phyloP scores from a whole-genome alignment of 1,284 basidiomycete species.

The Tausonia pullulans region DNA sequence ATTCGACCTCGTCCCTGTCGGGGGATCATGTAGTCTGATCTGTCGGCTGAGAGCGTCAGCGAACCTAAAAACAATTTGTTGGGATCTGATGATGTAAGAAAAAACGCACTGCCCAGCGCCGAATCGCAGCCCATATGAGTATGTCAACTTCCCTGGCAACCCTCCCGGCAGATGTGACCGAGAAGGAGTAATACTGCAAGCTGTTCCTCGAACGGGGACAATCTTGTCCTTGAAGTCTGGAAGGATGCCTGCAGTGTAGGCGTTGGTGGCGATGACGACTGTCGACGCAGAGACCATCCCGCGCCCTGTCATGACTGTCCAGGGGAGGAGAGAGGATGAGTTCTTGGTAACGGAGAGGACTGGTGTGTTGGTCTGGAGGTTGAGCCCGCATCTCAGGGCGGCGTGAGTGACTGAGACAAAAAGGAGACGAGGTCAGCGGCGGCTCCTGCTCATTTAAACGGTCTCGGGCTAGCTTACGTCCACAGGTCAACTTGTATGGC shows the following conservation, averaged over 20 bases:
- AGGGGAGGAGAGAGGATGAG: neutral
- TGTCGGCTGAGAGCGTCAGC: too few relatives aligned
- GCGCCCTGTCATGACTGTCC: neutral
- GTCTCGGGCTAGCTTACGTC: slow-evolving; percentile 17
- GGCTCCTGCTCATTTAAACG: neutral
- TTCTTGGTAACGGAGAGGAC: neutral
- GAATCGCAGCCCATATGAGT: slow-evolving; percentile 23
- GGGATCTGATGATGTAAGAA: too few relatives aligned
- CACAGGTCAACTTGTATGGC: slow-evolving; percentile 25
- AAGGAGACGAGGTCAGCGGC: neutral
- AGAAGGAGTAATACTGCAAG: slow-evolving; percentile 23
- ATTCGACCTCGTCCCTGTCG: slow-evolving; percentile 22
- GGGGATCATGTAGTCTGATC: slow-evolving; percentile 24
- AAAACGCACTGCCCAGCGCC: slow-evolving; percentile 18
- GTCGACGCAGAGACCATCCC: neutral
- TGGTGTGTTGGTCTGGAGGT: slow-evolving; percentile 24
- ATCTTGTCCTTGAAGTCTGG: neutral
- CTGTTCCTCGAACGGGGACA: slow-evolving; percentile 14
- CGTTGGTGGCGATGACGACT: neutral
- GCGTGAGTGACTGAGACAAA: slow-evolving; percentile 18
- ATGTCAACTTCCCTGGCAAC: slow-evolving; percentile 20
- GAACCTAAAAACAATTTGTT: too few relatives aligned
- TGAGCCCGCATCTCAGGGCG: slow-evolving; percentile 19
- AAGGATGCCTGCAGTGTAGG: slow-evolving; percentile 9
- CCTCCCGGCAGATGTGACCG: slow-evolving; percentile 17